phyloP scores from a whole-genome alignment of 2,329 filamentous ascomycete species.

The Stemphylium vesicarium region DNA sequence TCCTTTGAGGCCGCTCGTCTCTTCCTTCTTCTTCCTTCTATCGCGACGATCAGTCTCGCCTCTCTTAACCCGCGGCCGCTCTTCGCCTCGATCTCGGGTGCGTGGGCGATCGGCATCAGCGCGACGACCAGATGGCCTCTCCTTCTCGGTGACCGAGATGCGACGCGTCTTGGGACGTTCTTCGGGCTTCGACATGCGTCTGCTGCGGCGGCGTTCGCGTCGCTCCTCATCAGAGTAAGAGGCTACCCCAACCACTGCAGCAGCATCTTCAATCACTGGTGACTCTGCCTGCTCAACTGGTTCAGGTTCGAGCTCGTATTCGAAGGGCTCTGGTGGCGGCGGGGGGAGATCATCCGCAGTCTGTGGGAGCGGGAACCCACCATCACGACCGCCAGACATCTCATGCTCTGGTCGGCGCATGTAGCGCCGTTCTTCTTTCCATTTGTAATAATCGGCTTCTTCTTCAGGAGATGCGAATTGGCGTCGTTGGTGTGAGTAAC shows the following conservation, averaged over 20 bases:
- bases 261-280: conserved; percentile 33
- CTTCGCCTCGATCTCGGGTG: conserved; percentile 33
- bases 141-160: conserved; percentile 40
- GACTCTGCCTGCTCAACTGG: conserved; percentile 15
- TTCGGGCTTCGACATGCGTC: conserved; percentile 36
- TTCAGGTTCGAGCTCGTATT: conserved; percentile 23
- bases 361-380: conserved; percentile 27
- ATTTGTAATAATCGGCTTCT: conserved; percentile 40
- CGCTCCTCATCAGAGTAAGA: conserved; percentile 40
- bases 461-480: conserved; percentile 39
- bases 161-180: conserved; percentile 41
- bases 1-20: conserved; percentile 37
- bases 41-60: conserved; percentile 34
- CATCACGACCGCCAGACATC: conserved; percentile 37
- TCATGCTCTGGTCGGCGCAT: conserved; percentile 33
- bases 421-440: conserved; percentile 40
- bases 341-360: conserved; percentile 26
- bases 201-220: conserved; percentile 32
- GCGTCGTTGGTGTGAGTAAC: conserved; percentile 34
- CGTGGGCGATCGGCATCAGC: conserved; percentile 37
- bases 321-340: conserved; percentile 29
- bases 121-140: conserved; percentile 36
- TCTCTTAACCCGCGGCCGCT: conserved; percentile 28
- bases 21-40: conserved; percentile 39
- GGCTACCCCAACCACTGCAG: conserved; percentile 31